phyloP scores from a whole-genome alignment of 768 basidiomycete genomes.

The Mycena amicta region DNA sequence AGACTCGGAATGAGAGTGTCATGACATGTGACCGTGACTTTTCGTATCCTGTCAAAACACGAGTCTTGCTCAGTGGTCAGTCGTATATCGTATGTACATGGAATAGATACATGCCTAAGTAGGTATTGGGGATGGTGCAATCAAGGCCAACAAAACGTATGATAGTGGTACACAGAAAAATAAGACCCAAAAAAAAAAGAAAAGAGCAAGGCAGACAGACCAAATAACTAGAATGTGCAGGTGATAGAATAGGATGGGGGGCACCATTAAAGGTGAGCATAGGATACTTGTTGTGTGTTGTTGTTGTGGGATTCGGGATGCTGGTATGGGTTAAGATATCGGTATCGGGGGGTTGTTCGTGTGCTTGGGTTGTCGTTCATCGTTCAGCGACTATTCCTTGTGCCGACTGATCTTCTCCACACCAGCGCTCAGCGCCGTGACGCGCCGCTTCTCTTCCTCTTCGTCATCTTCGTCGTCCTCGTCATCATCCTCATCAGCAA shows the following conservation, averaged over 20 bases:
- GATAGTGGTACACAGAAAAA: neutral
- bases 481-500: slow-evolving; percentile 22
- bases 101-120: too few relatives aligned
- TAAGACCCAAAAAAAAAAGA: neutral
- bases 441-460: slow-evolving; percentile 16
- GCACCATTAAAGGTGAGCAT: neutral
- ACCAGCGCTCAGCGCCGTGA: slow-evolving; percentile 21
- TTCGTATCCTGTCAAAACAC: neutral
- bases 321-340: too few relatives aligned
- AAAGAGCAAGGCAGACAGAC: too few relatives aligned
- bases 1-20: neutral
- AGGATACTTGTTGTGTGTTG: neutral
- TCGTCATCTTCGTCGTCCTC: slow-evolving; percentile 24
- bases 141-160: neutral
- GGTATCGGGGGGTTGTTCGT: too few relatives aligned
- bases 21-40: neutral
- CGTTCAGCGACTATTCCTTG: too few relatives aligned
- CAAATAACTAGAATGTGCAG: neutral
- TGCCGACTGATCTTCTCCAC: slow-evolving; percentile 26
- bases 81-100: too few relatives aligned
- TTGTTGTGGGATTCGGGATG: too few relatives aligned
- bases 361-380: too few relatives aligned
- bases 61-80: too few relatives aligned
- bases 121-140: too few relatives aligned
- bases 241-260: neutral